Evolutionary conservation across 1,139 yeast species (phyloP), one percentile per base, ranked within the genome.

Genomic region (Geotrichum restrictum): DNA sequence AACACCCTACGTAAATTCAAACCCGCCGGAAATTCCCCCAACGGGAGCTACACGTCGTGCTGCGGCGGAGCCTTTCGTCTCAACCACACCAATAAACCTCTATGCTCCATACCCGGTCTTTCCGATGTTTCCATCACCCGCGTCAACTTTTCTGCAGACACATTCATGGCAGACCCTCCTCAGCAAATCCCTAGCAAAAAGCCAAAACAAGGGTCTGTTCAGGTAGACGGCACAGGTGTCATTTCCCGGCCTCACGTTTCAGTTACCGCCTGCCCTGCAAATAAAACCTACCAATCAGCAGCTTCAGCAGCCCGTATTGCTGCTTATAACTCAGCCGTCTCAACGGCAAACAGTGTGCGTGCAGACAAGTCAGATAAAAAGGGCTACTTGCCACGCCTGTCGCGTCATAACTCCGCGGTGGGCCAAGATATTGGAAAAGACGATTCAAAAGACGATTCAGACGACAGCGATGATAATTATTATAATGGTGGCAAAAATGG

Each of bases 111-210:
- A 16, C 41, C 58, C 22, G 53, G 39, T n/a, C 19, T 56, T 24
- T 39, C 18, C 29, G 31, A 41, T 1, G 42, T 47, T 14, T 48
- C 50, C 29, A 49, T 41, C 39, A 59, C 61, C n/a, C 56, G 65
- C 22, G 97, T 91, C 2, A 76, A 81, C 1, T 91, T 91, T 68
- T 86, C 94, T 1, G 73, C 85, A 13, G 84, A 85, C 57, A 78
- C 82, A 56, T 75, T 88, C 49, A 71, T 75, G 0, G 76, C 74
- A 57, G 97, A 91, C 67, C 98, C 98, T 1, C 97, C 96, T 38
- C 98, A 91, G 64, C 97, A 89, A 67, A 86, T 91, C 56, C 98
- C 98, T 0, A 85, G 95, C 0, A 74, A 96, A 60, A 78, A 83
- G 56, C 97, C 97, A 1, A 78, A 79, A 59, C 78, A 78, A 59